Conservation (phyloP, 371 early-diverging fungal species). For the Saksenaea oblongispora region DNA sequence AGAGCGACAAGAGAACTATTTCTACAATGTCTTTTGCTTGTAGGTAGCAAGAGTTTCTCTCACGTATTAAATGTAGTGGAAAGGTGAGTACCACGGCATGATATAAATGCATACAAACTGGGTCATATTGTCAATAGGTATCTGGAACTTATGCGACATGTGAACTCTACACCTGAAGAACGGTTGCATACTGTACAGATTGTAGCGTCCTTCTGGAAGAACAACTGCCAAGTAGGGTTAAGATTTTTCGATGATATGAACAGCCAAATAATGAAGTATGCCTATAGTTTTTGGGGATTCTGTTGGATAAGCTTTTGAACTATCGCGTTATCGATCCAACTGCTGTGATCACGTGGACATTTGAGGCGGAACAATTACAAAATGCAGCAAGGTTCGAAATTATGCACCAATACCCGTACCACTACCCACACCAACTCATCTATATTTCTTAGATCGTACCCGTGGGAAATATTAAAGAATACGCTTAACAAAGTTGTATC, state of each 20-base stretch:
- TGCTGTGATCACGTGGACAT: slow-evolving; percentile 78
- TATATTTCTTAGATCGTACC: slow-evolving; percentile 45
- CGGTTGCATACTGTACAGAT: slow-evolving; percentile 73
- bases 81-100: slow-evolving; percentile 40
- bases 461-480: slow-evolving; percentile 81
- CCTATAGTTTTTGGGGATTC: slow-evolving; percentile 77
- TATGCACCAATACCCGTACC: neutral
- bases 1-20: slow-evolving; percentile 68
- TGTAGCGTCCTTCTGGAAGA: slow-evolving; percentile 81
- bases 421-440: no score
- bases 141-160: slow-evolving; percentile 63
- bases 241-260: neutral
- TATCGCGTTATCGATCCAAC: slow-evolving; percentile 89
- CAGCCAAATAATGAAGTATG: slow-evolving; percentile 2
- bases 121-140: slow-evolving; percentile 45
- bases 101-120: neutral
- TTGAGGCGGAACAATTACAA: slow-evolving; percentile 59
- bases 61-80: slow-evolving; percentile 92
- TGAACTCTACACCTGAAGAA: slow-evolving; percentile 61
- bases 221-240: slow-evolving; percentile 66
- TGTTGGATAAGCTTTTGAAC: slow-evolving; percentile 88
- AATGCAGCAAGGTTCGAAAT: slow-evolving; percentile 49
- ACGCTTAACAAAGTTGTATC: slow-evolving; percentile 81
- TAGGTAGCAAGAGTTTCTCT: slow-evolving; percentile 92
- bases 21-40: slow-evolving; percentile 77